A percentile compares a stretch with the other conserved stretches of the same genome.
phyloP scores from a whole-genome alignment of 345 rosid species.

The Luvunga scandens region DNA sequence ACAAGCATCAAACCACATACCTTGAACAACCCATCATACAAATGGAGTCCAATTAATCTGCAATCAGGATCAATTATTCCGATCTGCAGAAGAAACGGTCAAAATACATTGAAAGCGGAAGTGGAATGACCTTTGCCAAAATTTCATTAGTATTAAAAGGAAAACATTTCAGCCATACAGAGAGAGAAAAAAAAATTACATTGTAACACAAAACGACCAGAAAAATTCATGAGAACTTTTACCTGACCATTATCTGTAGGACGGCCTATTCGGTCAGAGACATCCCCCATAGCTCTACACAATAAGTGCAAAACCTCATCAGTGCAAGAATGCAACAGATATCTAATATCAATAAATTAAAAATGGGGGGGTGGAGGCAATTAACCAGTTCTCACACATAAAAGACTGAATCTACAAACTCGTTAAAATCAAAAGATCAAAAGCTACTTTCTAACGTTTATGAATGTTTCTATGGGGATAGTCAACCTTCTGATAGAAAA shows the following conservation, averaged over 20 bases:
- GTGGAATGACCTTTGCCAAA: background rate
- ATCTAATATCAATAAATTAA: background rate
- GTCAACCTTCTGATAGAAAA: background rate
- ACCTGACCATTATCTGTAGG: slow-evolving; percentile 97
- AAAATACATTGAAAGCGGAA: slow-evolving; percentile 6
- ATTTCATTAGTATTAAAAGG: background rate
- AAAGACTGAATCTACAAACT: background rate
- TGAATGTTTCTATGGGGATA: background rate
- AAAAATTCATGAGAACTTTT: slow-evolving; percentile 11
- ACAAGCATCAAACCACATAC: slow-evolving; percentile 26
- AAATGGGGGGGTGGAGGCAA: too few species aligned
- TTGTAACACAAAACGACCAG: background rate
- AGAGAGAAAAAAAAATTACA: background rate
- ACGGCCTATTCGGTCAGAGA: slow-evolving; percentile 86
- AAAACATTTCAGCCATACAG: background rate
- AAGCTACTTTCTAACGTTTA: background rate
- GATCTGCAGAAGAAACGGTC: slow-evolving; percentile 49
- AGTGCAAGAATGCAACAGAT: background rate
- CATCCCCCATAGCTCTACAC: slow-evolving; percentile 92
- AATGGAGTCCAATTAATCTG: slow-evolving; percentile 89
- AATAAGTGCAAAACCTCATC: background rate
- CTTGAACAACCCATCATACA: slow-evolving; percentile 97
- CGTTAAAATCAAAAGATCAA: background rate
- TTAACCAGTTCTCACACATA: background rate
- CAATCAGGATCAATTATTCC: slow-evolving; percentile 98